phyloP scores from a whole-genome alignment of 2,329 filamentous ascomycete species.

The Botrytis porri region DNA sequence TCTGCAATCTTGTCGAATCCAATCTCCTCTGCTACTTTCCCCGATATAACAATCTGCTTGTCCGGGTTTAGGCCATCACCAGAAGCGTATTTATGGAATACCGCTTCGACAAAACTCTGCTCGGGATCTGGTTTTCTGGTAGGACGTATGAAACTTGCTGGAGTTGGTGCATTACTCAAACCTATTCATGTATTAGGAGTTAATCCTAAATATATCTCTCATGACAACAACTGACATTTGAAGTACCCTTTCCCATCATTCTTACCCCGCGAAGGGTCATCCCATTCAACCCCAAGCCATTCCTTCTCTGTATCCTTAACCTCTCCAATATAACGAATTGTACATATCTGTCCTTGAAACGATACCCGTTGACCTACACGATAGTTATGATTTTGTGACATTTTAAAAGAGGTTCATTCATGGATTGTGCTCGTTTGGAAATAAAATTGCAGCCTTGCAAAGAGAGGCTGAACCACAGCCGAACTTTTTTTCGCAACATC shows the following conservation, averaged over 20 bases:
- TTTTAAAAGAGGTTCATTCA: slow-evolving; percentile 26
- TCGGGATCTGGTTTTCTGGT: slow-evolving; percentile 65
- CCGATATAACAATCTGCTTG: slow-evolving; percentile 65
- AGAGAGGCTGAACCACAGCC: slow-evolving; percentile 32
- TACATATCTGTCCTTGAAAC: slow-evolving; percentile 74
- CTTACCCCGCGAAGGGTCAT: slow-evolving; percentile 81
- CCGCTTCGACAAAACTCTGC: slow-evolving; percentile 73
- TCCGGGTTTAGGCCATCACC: slow-evolving; percentile 43
- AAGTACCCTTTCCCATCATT: slow-evolving; percentile 89
- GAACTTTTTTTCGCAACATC: slow-evolving; percentile 22
- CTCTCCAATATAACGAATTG: slow-evolving; percentile 76
- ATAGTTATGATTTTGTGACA: slow-evolving; percentile 26
- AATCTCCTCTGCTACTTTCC: slow-evolving; percentile 85
- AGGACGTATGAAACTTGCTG: slow-evolving; percentile 84
- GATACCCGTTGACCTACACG: slow-evolving; percentile 74
- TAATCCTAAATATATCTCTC: not conserved
- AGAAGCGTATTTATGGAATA: slow-evolving; percentile 80
- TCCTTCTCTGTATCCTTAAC: slow-evolving; percentile 64
- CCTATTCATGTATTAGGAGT: slow-evolving; percentile 41
- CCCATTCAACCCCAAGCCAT: slow-evolving; percentile 98
- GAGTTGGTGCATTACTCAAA: slow-evolving; percentile 60
- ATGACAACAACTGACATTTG: slow-evolving; percentile 56
- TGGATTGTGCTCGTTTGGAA: slow-evolving; percentile 14
- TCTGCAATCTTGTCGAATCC: slow-evolving; percentile 90
- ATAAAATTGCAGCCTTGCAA: slow-evolving; percentile 20